Conservation (phyloP, 2,329 filamentous ascomycete species). For the Aspergillus japonicus region DNA sequence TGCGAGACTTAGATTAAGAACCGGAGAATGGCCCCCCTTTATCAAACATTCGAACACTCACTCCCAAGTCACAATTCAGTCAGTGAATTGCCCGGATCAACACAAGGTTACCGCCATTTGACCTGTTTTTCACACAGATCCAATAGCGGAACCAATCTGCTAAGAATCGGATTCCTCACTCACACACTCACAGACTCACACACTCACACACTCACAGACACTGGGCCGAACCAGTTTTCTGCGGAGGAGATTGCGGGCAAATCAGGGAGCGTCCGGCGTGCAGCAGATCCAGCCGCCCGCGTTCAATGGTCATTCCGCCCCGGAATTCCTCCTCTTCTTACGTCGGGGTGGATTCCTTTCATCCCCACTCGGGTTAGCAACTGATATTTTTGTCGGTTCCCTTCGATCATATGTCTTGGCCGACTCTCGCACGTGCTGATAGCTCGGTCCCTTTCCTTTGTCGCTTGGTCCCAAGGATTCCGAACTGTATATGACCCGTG, state of each 20-base stretch:
- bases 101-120: neutral
- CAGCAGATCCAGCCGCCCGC: constrained; percentile 17
- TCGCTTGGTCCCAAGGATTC: neutral
- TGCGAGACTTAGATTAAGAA: neutral
- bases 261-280: constrained; percentile 19
- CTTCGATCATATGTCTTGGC: constrained; percentile 2
- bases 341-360: constrained; percentile 1
- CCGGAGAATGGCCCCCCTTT: neutral
- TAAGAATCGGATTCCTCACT: too few species aligned
- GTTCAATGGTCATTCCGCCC: constrained; percentile 6
- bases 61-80: too few species aligned
- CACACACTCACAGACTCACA: too few species aligned
- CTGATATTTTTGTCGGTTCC: constrained; percentile 7
- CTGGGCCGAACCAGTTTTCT: constrained; percentile 5
- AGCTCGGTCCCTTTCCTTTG: constrained; percentile 5
- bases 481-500: neutral
- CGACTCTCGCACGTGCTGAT: constrained; percentile 4
- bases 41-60: neutral
- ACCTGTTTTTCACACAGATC: neutral
- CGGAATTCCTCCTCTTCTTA: neutral
- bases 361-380: neutral
- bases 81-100: neutral
- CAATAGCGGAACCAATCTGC: neutral
- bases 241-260: constrained; percentile 15
- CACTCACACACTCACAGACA: too few species aligned